Conservation (phyloP, 176 grass and related monocot genomes). For the Aegilops longissima region DNA sequence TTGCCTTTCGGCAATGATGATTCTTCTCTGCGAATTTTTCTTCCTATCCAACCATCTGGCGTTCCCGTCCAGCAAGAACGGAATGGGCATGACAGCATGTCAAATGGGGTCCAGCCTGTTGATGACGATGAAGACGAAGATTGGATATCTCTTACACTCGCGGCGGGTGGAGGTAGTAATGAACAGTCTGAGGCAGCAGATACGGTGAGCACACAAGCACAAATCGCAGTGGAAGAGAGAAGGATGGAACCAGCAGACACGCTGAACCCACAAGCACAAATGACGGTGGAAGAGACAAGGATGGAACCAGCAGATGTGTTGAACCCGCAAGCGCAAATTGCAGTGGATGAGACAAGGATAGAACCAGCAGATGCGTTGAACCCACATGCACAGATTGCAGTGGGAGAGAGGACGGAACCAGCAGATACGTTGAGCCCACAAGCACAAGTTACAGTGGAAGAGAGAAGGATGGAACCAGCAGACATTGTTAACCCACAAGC, state of each 20-base stretch:
- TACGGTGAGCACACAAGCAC: constrained; percentile 34
- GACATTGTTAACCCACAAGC: too few relatives aligned
- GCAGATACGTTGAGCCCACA: constrained; percentile 30
- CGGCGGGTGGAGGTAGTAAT: constrained; percentile 51
- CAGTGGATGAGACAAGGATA: constrained; percentile 33
- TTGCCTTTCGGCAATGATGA: constrained; percentile 59
- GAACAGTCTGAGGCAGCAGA: constrained; percentile 38
- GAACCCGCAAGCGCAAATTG: constrained; percentile 38
- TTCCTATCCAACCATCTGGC: constrained; percentile 64
- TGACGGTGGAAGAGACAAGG: constrained; percentile 8
- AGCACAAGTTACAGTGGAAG: constrained; percentile 43
- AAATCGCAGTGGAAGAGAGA: constrained; percentile 44
- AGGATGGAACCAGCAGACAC: constrained; percentile 18
- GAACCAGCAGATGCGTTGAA: constrained; percentile 27
- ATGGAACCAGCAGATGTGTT: constrained; percentile 20
- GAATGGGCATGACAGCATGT: constrained; percentile 33
- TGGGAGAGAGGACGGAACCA: constrained; percentile 27
- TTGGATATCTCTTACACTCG: constrained; percentile 79
- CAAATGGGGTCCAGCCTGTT: constrained; percentile 56
- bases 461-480: not conserved
- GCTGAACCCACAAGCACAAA: constrained; percentile 18
- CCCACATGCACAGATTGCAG: constrained; percentile 37
- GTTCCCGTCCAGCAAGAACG: constrained; percentile 47
- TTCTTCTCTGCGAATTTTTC: constrained; percentile 70
- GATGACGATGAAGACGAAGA: constrained; percentile 15